Evolutionary conservation across 208 protist genomes (phyloP), one percentile per base, ranked within the genome.

Genomic region (Crithidia fasciculata): DNA sequence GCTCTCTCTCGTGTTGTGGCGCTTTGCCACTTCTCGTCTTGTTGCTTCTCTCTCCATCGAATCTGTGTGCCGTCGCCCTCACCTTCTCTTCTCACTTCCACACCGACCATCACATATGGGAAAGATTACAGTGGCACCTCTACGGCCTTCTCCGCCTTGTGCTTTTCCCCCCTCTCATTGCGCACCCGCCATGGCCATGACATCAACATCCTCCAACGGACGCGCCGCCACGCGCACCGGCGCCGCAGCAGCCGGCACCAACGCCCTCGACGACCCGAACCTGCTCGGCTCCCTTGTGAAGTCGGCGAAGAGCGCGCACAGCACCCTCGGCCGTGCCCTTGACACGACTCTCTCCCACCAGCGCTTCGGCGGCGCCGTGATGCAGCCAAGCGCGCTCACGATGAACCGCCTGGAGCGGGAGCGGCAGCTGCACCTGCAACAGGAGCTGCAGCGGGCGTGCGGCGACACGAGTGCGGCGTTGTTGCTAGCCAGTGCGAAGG

Each of bases 271-370:
- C 75, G 86, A 94, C 69, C 73, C 78, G 2, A 64, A 81, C 53
- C 80, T 86, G 16, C 76, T 94, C 45, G 40, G 69, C 40, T 69
- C 40, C 36, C 54, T 94, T n/a, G 74, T 91, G 52, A 82, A 80
- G 43, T 68, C 80, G 6, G 83, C 83, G 0, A 85, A 89, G 71
- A 85, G 84, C 43, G 83, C 79, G 2, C 84, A 89, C 69, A 92
- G 89, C 67, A 83, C 78, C 36, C 74, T 90, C 9, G 89, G 89
- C 15, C 80, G 89, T 39, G 78, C 81, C 37, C 82, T 92, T 52
- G 89, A 94, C 62, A 78, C 76, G 3, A 80, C 75, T 41, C 28
- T 87, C 4, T 83, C 85, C 10, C 79, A 88, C 61, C 74, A 83
- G 40, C 69, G 72, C 18, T 72, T 79, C 44, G 79, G 83, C 28